These are phyloP conservation scores for Leccinum subrobustum DNA, from an alignment of 1,284 basidiomycete genomes.

Conservation along the genomic window DNA sequence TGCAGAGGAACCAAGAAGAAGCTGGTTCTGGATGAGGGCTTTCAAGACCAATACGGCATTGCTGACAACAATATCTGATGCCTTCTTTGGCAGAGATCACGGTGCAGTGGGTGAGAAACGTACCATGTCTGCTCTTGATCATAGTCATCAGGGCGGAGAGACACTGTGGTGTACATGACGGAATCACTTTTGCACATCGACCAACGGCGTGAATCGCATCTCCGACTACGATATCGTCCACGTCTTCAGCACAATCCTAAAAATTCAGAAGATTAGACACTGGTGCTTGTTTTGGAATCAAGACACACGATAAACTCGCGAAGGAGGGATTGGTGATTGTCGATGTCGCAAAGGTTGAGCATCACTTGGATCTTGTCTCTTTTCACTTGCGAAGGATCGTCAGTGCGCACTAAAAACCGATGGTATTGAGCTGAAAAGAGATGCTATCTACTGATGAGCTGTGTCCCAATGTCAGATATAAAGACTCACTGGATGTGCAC, in stretches of 20 bases:
- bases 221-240: slow-evolving; percentile 66
- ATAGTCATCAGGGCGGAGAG: slow-evolving; percentile 75
- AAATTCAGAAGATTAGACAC: background rate
- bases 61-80: slow-evolving; percentile 53
- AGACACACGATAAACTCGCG: slow-evolving; percentile 77
- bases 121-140: slow-evolving; percentile 73
- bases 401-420: slow-evolving; percentile 67
- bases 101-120: slow-evolving; percentile 16
- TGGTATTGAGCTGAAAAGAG: slow-evolving; percentile 61
- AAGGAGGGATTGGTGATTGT: slow-evolving; percentile 70
- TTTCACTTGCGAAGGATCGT: slow-evolving; percentile 67
- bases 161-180: slow-evolving; percentile 69
- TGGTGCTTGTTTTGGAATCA: background rate
- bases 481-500: slow-evolving; percentile 56
- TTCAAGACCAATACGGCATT: slow-evolving; percentile 84
- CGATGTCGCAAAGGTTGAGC: slow-evolving; percentile 56
- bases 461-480: background rate
- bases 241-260: slow-evolving; percentile 76
- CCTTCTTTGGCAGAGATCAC: slow-evolving; percentile 3
- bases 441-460: slow-evolving; percentile 38
- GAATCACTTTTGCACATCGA: slow-evolving; percentile 63
- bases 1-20: slow-evolving; percentile 28
- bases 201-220: slow-evolving; percentile 80
- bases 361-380: slow-evolving; percentile 74
- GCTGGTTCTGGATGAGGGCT: slow-evolving; percentile 71